Evolutionary conservation across 2,329 filamentous ascomycete species (phyloP).

Genomic region (Fusarium sp.): DNA sequence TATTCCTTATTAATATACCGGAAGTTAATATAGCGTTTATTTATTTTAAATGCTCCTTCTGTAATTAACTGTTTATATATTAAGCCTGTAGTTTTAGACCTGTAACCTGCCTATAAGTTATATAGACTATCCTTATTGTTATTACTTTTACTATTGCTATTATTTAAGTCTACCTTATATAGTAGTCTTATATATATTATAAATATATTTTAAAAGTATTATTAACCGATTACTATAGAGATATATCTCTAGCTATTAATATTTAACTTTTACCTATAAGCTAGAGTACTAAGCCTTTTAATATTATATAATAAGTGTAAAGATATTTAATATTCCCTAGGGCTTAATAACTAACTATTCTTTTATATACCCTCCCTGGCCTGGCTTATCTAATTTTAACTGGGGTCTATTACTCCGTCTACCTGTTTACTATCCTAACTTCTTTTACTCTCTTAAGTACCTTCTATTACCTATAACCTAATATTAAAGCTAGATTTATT

Average conservation of each 20-base stretch:
- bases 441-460: background rate
- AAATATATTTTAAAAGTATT: constrained; percentile 4
- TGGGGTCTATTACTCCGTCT: background rate
- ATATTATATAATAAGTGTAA: background rate
- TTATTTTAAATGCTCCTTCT: background rate
- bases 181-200: constrained; percentile 4
- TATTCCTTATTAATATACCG: background rate
- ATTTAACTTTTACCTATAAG: no score
- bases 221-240: background rate
- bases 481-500: background rate
- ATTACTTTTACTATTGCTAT: background rate
- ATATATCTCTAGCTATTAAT: constrained; percentile 15
- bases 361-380: background rate
- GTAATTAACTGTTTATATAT: background rate
- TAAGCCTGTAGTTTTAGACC: background rate
- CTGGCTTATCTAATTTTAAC: background rate
- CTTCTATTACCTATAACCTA: constrained; percentile 3
- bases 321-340: constrained; percentile 1
- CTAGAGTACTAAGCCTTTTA: no score
- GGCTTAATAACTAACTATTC: background rate
- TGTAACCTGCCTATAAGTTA: background rate
- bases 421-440: background rate
- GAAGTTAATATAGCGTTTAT: background rate
- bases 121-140: background rate
- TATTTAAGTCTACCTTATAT: constrained; percentile 5